Conservation (phyloP, 179 eudicot species). For the Pouteria campechiana region DNA sequence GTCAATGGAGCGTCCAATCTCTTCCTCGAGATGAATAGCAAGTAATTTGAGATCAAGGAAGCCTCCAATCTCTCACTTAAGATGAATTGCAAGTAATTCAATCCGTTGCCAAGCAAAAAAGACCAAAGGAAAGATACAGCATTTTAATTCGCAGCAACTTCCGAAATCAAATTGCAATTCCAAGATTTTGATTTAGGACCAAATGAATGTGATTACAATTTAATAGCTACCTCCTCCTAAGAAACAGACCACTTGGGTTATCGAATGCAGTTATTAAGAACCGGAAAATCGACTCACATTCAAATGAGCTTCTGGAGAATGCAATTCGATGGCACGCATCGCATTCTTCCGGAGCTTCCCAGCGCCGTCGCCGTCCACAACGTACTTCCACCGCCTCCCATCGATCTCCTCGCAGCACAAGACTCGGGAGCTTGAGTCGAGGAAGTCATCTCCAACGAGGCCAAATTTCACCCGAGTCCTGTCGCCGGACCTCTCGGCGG, state of each 20-base stretch:
- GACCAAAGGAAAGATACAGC: too few relatives aligned
- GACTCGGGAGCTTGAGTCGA: constrained; percentile 60
- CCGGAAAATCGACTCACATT: constrained; percentile 29
- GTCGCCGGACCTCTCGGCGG: constrained; percentile 4
- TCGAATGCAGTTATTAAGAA: background rate
- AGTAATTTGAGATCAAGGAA: too few relatives aligned
- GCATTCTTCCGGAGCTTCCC: constrained; percentile 33
- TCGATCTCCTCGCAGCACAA: constrained; percentile 85
- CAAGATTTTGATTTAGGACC: too few relatives aligned
- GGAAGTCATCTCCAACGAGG: constrained; percentile 43
- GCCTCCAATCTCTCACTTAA: too few relatives aligned
- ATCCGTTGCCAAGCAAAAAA: too few relatives aligned
- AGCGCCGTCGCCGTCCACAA: constrained; percentile 23
- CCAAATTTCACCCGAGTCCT: constrained; percentile 21
- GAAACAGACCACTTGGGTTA: background rate
- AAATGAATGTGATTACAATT: too few relatives aligned
- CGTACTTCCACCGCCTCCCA: constrained; percentile 73
- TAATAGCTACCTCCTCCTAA: background rate
- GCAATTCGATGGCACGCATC: constrained; percentile 65
- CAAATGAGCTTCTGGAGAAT: constrained; percentile 57
- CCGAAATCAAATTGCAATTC: too few relatives aligned
- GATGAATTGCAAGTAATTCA: too few relatives aligned
- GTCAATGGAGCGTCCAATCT: too few relatives aligned
- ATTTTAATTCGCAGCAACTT: too few relatives aligned
- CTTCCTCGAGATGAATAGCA: too few relatives aligned